These are phyloP conservation scores for Quercus ilex DNA, from an alignment of 306 rosid species.

Conservation along the genomic window DNA sequence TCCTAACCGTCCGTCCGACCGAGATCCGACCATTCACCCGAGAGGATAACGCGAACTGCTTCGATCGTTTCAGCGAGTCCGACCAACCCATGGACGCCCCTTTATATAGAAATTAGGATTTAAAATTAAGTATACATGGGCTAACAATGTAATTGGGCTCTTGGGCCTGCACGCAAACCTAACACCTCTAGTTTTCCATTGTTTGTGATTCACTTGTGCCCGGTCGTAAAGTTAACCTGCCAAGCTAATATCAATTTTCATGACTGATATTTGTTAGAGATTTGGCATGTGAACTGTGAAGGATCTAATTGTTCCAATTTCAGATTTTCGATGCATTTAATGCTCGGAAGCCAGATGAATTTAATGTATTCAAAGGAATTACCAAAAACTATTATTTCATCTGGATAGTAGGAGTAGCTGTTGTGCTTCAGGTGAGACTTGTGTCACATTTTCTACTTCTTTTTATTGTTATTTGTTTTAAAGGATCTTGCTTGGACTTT, in stretches of 20 bases:
- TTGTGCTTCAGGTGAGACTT: slow-evolving; percentile 71
- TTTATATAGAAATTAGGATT: no score
- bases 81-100: no score
- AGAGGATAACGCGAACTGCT: no score
- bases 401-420: slow-evolving; percentile 63
- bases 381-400: slow-evolving; percentile 65
- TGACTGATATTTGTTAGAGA: not conserved
- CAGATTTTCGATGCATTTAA: slow-evolving; percentile 90
- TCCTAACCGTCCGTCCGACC: no score
- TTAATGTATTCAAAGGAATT: slow-evolving; percentile 71
- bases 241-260: not conserved
- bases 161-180: no score
- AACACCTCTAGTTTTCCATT: no score
- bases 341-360: slow-evolving; percentile 82
- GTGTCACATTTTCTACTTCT: not conserved
- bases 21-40: no score
- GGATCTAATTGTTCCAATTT: not conserved
- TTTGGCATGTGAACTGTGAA: slow-evolving; percentile 13
- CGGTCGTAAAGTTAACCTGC: no score
- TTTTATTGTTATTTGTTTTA: not conserved
- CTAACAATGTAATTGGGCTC: no score
- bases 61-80: no score
- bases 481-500: not conserved
- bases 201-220: no score
- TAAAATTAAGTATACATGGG: no score